Conservation (phyloP, 164 flowering plant species). For the Stephania yunnanensis region DNA sequence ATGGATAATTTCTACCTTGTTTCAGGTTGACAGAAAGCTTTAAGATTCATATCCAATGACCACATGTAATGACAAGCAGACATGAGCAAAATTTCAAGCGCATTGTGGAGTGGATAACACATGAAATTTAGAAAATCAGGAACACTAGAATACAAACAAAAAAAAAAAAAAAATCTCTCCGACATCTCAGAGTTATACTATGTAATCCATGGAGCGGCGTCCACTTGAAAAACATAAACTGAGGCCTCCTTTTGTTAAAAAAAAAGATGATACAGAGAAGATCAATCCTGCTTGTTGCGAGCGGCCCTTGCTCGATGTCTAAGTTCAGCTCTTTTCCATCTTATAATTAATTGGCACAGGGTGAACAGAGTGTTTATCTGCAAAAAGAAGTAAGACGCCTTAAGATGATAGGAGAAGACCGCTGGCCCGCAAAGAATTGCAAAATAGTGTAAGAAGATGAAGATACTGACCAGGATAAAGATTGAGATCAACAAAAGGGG, state of each 20-base stretch:
- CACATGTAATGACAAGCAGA: too few relatives aligned
- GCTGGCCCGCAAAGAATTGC: not conserved
- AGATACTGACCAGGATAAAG: constrained; percentile 66
- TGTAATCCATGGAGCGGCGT: too few relatives aligned
- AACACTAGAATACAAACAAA: too few relatives aligned
- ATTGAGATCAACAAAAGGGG: constrained; percentile 74
- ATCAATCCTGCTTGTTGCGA: constrained; percentile 53
- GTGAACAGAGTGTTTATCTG: constrained; percentile 80
- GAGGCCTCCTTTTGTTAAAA: not conserved
- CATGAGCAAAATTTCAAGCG: too few relatives aligned
- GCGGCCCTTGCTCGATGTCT: constrained; percentile 71
- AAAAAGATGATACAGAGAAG: not conserved
- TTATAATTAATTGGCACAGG: constrained; percentile 58
- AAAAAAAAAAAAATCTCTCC: too few relatives aligned
- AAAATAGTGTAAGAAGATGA: not conserved
- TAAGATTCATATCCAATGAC: too few relatives aligned
- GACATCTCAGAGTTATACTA: too few relatives aligned
- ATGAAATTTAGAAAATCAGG: too few relatives aligned
- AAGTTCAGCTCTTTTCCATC: constrained; percentile 90
- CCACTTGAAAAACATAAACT: too few relatives aligned
- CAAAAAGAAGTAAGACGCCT: constrained; percentile 12
- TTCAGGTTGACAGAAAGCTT: too few relatives aligned
- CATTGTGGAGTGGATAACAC: too few relatives aligned
- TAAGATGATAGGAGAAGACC: not conserved
- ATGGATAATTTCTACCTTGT: too few relatives aligned